Percentiles rank a stretch among this genome's conserved stretches.
Evolutionary conservation across 2,329 filamentous ascomycete species (phyloP).

Genomic region (Fusarium sulawesiense): DNA sequence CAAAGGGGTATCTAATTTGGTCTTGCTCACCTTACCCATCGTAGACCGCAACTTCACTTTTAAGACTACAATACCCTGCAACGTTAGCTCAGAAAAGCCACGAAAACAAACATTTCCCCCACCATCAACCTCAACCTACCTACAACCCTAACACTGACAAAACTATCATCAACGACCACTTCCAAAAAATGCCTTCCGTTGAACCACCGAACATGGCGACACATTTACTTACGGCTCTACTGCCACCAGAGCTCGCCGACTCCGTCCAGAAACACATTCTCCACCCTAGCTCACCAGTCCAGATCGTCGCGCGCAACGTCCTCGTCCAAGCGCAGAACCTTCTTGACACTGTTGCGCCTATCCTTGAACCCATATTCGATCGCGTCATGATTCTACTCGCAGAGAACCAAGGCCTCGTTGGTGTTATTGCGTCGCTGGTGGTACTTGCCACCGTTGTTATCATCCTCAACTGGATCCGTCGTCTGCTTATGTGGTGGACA

Average conservation of each 20-base stretch:
- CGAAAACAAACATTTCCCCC: slow-evolving; percentile 27
- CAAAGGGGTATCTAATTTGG: slow-evolving; percentile 12
- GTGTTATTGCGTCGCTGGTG: slow-evolving; percentile 50
- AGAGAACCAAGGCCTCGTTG: slow-evolving; percentile 51
- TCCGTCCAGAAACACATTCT: slow-evolving; percentile 61
- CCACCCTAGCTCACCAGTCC: slow-evolving; percentile 59
- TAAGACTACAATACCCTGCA: slow-evolving; percentile 30
- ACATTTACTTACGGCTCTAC: slow-evolving; percentile 54
- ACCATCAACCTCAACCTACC: slow-evolving; percentile 6
- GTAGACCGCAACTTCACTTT: slow-evolving; percentile 33
- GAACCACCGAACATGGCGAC: slow-evolving; percentile 47
- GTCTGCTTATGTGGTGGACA: slow-evolving; percentile 82
- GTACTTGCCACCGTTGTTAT: slow-evolving; percentile 67
- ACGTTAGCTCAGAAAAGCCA: slow-evolving; percentile 29
- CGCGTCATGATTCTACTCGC: slow-evolving; percentile 50
- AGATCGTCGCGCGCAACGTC: slow-evolving; percentile 53
- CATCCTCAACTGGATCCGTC: slow-evolving; percentile 76
- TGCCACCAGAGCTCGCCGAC: slow-evolving; percentile 58
- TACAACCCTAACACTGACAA: slow-evolving; percentile 10
- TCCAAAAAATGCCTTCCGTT: slow-evolving; percentile 42
- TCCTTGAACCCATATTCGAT: slow-evolving; percentile 59
- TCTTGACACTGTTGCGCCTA: slow-evolving; percentile 52
- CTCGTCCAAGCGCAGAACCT: slow-evolving; percentile 46
- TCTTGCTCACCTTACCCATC: slow-evolving; percentile 7
- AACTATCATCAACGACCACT: not conserved